Base-by-base conservation (phyloP, 805 yeast genomes). In the Metschnikowia amazonensis region DNA sequence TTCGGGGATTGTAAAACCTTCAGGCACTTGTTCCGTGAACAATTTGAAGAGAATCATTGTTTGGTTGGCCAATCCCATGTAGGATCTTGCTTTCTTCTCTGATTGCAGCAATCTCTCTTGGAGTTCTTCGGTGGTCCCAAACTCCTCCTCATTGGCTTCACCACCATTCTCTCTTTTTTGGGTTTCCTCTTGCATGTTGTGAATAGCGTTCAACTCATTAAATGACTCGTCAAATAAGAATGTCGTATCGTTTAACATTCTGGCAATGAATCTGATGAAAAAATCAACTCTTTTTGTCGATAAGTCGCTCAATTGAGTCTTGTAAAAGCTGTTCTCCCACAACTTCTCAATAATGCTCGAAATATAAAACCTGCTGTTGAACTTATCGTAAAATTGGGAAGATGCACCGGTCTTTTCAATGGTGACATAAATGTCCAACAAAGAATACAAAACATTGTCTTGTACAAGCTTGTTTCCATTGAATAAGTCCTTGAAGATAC, bases 361-460 rank as follows among this genome's bases (percentile, higher is more conserved):
- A 24, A 94, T 87, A 60, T 88, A 84, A 65, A 82, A 92, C 63
- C 99, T 78, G 36, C 88, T 80, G 63, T 89, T 90, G 69, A 94
- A 94, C 66, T 94, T 94, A 64, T 94, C 99, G 64, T 92, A 92
- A 61, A 92, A 94, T 65, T 94, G 98, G 0, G 95, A 82, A 6
- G 92, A 83, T 1, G 97, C 85, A 8, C 99, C 99, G 0, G 99
- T 94, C 59, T 87, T 89, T 63, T 94, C 99, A 42, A 92, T 90
- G 75, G 87, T 88, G 29, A 94, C 96, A 63, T 92, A 94, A 50
- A 89, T 86, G 57, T 89, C 95, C 65, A 94, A 75, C 46, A 94
- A 73, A 0, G 96, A 86, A 58, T 87, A 89, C 46, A 94, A 70
- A 51, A 94, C 62, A 61, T 89, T 81, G 31, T 81, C 71, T 25